Base-by-base conservation (phyloP, 768 basidiomycete species). In the Trametopsis cervina region DNA sequence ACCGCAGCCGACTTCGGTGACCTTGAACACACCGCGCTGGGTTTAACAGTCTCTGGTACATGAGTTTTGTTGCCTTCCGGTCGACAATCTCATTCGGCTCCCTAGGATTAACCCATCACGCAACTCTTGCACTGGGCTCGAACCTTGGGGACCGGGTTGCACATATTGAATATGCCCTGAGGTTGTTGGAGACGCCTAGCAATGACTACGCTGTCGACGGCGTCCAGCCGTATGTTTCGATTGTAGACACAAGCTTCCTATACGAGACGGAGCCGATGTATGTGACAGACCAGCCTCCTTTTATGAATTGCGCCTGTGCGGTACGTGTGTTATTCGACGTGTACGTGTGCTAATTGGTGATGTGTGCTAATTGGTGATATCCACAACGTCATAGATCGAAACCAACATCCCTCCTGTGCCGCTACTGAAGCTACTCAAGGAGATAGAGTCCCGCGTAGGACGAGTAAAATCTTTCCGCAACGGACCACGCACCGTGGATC, bases 221-320 rank as follows among this genome's bases (percentile, higher is more conserved):
- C 45, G 22, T 13, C 7, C 42, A 54, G 4, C 56, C 55, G 25
- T 37, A 60, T 0, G 52, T 49, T 7, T 36, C 50, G 12, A 54
- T 95, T 23, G 64, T 82, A 18, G 75, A 89, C 56, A 93, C 90
- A 1, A 92, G 90, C 60, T 89, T 92, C 66, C 61, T 97, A 69
- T 98, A 97, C 61, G 87, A 97, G 66, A 93, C 87, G 17, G 74
- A 83, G 10, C 90, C 96, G 0, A 98, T 99, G 96, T 98, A 99
- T 62, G 85, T 95, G 37, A 78, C 78, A 10, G 85, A 96, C 49
- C 96, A 99, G 62, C 86, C 84, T 11, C 68, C 72, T 27, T 98
- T 97, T 66, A 76, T 87, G 50, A 99, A 97, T 59, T 87, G 89
- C 54, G 89, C 89, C n/a, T 87, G 91, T 52, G 69, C 91, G 65